Evolutionary conservation across 1,284 basidiomycete genomes (phyloP), one percentile per base, ranked within the genome.

Genomic region (Agaricales sp.): DNA sequence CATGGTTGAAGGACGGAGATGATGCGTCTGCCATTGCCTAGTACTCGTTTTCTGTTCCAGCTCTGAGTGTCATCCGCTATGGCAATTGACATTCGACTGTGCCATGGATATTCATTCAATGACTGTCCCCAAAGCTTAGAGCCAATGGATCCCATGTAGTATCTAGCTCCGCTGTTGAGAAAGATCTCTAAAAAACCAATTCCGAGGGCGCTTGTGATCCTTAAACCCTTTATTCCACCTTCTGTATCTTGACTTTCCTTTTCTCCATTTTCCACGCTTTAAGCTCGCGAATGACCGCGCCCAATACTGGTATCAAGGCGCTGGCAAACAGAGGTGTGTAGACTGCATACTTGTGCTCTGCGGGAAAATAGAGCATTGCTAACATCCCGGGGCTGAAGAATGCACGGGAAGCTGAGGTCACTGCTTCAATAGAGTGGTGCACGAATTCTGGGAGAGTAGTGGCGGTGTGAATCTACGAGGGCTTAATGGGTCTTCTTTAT

Each of bases 381-480:
- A 99, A 70, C 94, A 99, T 98, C 26, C 83, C 86, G 0, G 94
- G 96, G 63, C 93, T 91, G 69, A 96, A 99, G 71, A 98, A 99
- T 0, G 96, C 96, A 38, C 83, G 75, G 13, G 91, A 94, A 2
- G 93, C 80, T 30, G 87, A 72, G 0, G 70, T 74, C 25, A 85
- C 67, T 0, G 93, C 91, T 52, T 74, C 65, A 4, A 78, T 73
- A 1, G 89, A 87, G 55, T 80, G 71, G 39, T 68, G 62, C 43
- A 93, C 73, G 0, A 78, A 70, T 24, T 68, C 66, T 12, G 59
- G 63, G 4, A 79, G 66, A 1, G 77, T 75, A 2, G 59, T 59
- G 24, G 60, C 60, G 1, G 70, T 63, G 0, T 64, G 73, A 54
- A 74, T 68, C 78, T 80, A 49, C 3, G 16, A 16, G 30, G 39